Conservation (phyloP, 768 basidiomycete species). For the Amanita thiersii region DNA sequence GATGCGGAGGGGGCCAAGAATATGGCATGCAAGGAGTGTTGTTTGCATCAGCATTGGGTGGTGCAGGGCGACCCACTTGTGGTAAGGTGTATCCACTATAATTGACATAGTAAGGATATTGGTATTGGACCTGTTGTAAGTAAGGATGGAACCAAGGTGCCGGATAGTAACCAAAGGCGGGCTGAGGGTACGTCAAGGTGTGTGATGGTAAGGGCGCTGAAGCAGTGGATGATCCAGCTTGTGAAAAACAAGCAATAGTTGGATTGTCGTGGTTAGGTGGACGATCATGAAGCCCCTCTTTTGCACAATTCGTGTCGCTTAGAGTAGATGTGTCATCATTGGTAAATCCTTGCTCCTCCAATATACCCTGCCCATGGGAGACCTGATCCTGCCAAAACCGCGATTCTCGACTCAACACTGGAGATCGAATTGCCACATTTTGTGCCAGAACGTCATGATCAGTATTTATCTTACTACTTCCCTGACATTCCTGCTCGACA, state of each 20-base stretch:
- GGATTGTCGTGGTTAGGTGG: not conserved
- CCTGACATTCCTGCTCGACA: not conserved
- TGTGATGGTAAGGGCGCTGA: not conserved
- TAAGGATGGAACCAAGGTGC: constrained; percentile 26
- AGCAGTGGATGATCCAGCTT: not conserved
- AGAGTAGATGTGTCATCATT: too few species aligned
- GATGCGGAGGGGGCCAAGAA: constrained; percentile 30
- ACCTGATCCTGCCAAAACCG: too few species aligned
- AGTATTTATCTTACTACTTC: not conserved
- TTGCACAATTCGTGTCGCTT: too few species aligned
- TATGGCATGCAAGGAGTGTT: constrained; percentile 21
- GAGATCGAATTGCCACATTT: too few species aligned
- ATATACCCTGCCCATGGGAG: too few species aligned
- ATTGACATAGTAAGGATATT: constrained; percentile 39
- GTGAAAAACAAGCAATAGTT: not conserved
- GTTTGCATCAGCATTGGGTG: constrained; percentile 25
- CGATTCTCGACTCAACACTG: too few species aligned
- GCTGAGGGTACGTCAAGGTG: constrained; percentile 1
- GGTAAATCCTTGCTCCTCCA: too few species aligned
- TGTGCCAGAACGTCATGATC: too few species aligned
- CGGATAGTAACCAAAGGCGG: constrained; percentile 6
- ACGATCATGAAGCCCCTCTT: too few species aligned
- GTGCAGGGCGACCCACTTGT: constrained; percentile 11
- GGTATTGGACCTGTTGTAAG: constrained; percentile 42
- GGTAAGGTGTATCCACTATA: constrained; percentile 31